Conservation (phyloP, 1,139 yeast genomes). For the Yamadazyma kanchanaburiensis region DNA sequence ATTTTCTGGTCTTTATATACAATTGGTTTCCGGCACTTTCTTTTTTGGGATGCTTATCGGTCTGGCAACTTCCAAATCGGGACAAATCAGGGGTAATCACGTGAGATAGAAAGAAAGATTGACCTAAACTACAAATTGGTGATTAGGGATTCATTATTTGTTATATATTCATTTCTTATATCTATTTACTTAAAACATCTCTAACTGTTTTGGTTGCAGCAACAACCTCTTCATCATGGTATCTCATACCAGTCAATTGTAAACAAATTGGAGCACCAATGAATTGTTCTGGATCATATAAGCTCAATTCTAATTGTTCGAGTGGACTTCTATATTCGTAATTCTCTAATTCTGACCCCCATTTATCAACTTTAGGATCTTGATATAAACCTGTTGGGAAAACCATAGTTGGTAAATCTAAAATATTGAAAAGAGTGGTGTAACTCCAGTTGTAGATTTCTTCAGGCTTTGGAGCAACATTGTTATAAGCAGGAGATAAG, state of each 20-base stretch:
- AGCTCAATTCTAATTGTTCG: slow-evolving; percentile 37
- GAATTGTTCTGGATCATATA: slow-evolving; percentile 29
- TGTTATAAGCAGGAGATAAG: slow-evolving; percentile 64
- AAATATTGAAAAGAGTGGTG: slow-evolving; percentile 62
- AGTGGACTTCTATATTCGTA: slow-evolving; percentile 35
- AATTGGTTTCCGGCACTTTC: slow-evolving; percentile 1
- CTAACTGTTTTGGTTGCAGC: slow-evolving; percentile 37
- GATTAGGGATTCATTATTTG: too few species aligned
- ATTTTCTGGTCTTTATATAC: too few species aligned
- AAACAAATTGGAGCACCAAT: slow-evolving; percentile 38
- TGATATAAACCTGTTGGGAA: slow-evolving; percentile 62
- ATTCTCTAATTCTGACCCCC: slow-evolving; percentile 30
- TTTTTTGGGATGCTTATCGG: slow-evolving; percentile 2
- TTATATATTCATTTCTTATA: slow-evolving; percentile 5
- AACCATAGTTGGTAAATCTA: slow-evolving; percentile 59
- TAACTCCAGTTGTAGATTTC: slow-evolving; percentile 73
- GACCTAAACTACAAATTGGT: too few species aligned
- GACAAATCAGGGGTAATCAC: too few species aligned
- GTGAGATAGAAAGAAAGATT: too few species aligned
- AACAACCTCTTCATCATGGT: slow-evolving; percentile 37
- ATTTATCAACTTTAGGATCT: slow-evolving; percentile 43
- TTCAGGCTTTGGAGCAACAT: slow-evolving; percentile 68
- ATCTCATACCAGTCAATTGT: slow-evolving; percentile 35
- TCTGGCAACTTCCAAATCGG: slow-evolving; percentile 2
- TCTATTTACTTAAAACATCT: slow-evolving; percentile 14